Percentiles rank a stretch among this genome's conserved stretches.
These are phyloP conservation scores for Lasiodiplodia theobromae DNA, from an alignment of 2,329 filamentous ascomycete species.

Conservation along the genomic window DNA sequence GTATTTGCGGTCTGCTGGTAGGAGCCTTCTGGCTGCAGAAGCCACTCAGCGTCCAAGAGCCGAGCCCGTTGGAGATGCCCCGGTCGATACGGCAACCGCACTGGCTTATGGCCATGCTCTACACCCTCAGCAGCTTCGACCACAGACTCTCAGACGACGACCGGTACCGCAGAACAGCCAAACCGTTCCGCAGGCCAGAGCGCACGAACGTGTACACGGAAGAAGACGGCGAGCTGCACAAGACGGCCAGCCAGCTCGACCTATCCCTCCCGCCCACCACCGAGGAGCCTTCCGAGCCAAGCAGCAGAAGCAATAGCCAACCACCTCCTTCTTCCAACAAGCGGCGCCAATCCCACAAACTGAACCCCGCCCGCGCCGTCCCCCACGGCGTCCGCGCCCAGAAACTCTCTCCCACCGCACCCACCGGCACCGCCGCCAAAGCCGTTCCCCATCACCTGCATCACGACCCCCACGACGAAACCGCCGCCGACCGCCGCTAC, in stretches of 20 bases:
- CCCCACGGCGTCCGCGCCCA: not conserved
- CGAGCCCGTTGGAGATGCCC: constrained; percentile 2
- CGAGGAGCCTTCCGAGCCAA: not conserved
- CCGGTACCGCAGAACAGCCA: not conserved
- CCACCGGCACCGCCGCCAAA: not conserved
- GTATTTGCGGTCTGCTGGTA: constrained; percentile 1
- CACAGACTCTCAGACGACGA: constrained; percentile 1
- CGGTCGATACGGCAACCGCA: constrained; percentile 8
- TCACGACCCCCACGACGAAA: too few relatives aligned
- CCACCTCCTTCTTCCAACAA: not conserved
- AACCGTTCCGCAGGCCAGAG: not conserved
- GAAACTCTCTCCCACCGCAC: not conserved
- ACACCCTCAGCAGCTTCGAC: constrained; percentile 14
- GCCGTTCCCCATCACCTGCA: not conserved
- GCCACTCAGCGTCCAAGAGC: not conserved
- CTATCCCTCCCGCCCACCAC: not conserved
- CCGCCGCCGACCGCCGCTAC: not conserved
- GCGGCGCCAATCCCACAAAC: not conserved
- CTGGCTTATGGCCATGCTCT: constrained; percentile 13
- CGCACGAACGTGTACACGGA: not conserved
- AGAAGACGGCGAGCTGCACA: not conserved
- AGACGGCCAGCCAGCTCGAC: constrained; percentile 5
- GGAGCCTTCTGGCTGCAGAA: constrained; percentile 5
- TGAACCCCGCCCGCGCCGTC: constrained; percentile 5
- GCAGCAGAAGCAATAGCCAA: not conserved